Evolutionary conservation across 495 filamentous ascomycete genomes (phyloP), one percentile per base, ranked within the genome.

Genomic region (Neurospora sp.): DNA sequence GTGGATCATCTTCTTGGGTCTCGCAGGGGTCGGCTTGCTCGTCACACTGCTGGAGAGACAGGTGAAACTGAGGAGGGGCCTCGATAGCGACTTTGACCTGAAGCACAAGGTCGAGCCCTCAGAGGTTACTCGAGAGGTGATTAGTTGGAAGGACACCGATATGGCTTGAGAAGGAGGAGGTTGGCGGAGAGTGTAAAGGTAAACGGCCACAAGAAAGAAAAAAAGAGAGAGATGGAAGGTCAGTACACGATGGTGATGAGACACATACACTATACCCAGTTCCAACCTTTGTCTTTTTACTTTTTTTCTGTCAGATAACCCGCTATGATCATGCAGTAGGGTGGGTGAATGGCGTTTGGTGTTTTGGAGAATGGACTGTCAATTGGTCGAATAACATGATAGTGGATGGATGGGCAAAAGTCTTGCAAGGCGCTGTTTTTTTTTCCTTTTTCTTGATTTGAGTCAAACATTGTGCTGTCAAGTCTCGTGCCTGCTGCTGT

Each of bases 11-110:
- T 78, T 74, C 35, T 20, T 77, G 27, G 73, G 44, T 27, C 45
- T 78, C 16, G 70, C 75, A 3, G 42, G 73, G 6, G 27, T 69
- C 6, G 77, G 77, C 7, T 75, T 83, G 40, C 14, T 80, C 3
- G 65, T 80, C 27, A 78, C 78, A 0, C 75, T 78, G 27, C 3
- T 83, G n/a, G 82, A 84, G 76, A 77, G 80, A 40, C 75, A 82
- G 42, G 73, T 83, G 22, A 72, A 73, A 68, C 61, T 84, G 68
- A 72, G 81, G 48, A 81, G 69, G 38, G 76, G 79, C 8, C 53
- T 82, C 31, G 76, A 83, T 38, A 84, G 79, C 12, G 80, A 85
- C 16, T 84, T 72, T 78, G 82, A 81, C 2, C 48, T 78, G 27
- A 78, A 77, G 70, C 38, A 53, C n/a, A 73, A 40, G 41, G n/a